Evolutionary conservation across 495 filamentous ascomycete genomes (phyloP).

Genomic region (Talaromyces stipitatus): DNA sequence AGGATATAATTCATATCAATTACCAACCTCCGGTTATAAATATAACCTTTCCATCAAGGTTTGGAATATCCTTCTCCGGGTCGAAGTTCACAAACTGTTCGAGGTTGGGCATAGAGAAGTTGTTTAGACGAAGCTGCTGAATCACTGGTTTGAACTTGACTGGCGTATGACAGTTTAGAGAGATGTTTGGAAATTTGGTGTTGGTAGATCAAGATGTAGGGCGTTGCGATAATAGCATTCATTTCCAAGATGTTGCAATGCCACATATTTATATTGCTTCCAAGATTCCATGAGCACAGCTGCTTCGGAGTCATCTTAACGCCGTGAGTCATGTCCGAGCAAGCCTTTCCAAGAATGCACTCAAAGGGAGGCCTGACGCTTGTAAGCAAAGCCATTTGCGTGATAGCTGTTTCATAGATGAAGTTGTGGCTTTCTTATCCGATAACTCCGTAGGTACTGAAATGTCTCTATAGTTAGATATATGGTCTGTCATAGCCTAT

Average conservation of each 20-base stretch:
- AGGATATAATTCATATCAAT: not conserved
- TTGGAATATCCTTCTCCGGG: slow-evolving; percentile 35
- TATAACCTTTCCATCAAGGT: slow-evolving; percentile 35
- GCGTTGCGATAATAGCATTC: no score
- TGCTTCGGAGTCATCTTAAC: not conserved
- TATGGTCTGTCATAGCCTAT: no score
- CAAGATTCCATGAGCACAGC: not conserved
- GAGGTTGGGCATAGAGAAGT: not conserved
- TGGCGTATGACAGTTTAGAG: no score
- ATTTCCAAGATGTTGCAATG: no score
- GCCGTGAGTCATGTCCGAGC: not conserved
- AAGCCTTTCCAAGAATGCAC: not conserved
- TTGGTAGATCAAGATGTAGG: no score
- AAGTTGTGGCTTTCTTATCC: no score
- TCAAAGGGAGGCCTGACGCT: no score
- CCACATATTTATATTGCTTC: not conserved
- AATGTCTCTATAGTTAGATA: no score
- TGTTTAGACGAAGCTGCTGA: not conserved
- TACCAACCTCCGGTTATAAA: slow-evolving; percentile 37
- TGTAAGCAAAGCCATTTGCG: no score
- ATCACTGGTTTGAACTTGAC: not conserved
- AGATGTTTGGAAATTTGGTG: no score
- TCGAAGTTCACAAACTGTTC: slow-evolving; percentile 16
- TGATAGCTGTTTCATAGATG: no score
- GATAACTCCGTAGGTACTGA: no score